Base-by-base conservation (phyloP, 2,329 filamentous ascomycete genomes). In the Bipolaris cookei region DNA sequence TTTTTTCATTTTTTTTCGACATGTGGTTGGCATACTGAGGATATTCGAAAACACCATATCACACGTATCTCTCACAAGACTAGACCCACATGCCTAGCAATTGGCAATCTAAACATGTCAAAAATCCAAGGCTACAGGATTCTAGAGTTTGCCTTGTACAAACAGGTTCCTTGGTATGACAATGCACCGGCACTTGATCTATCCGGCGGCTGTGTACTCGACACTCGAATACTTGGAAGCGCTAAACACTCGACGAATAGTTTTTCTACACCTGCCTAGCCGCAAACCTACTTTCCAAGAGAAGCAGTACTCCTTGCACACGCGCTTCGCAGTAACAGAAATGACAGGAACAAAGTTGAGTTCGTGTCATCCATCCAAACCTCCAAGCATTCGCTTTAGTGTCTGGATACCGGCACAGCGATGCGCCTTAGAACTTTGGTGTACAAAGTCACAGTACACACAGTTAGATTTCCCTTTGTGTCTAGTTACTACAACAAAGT, bases 181-280 rank as follows among this genome's bases (percentile, higher is more conserved):
- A 50, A 30, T 20, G 43, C 38, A 49, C 35, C 45, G 38, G 38
- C 41, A 20, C 25, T 21, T 37, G 7, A 10, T 37, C 16, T 14
- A 38, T n/a, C 38, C 28, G 51, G 45, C 51, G 51, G 51, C 34
- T 41, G 51, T 18, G 1, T 14, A 7, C 20, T 18, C n/a, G 13
- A 25, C n/a, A 23, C 23, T 14, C 16, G 2, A 6, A 21, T 45
- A 13, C 49, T 43, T 11, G 39, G 18, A 51, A 20, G 41, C 41
- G 39, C 49, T 51, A 35, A 42, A 23, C 49, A 41, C 28, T 10
- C 20, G 34, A 21, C 44, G 51, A 49, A 49, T 49, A 2, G 34
- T 18, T 38, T 25, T 25, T 4, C 16, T 6, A 46, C 28, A 11
- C 30, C 30, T 21, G 20, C 43, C 11, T 20, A 30, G 28, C 13